phyloP scores from a whole-genome alignment of 2,329 filamentous ascomycete species.

The Tolypocladium tundrense region DNA sequence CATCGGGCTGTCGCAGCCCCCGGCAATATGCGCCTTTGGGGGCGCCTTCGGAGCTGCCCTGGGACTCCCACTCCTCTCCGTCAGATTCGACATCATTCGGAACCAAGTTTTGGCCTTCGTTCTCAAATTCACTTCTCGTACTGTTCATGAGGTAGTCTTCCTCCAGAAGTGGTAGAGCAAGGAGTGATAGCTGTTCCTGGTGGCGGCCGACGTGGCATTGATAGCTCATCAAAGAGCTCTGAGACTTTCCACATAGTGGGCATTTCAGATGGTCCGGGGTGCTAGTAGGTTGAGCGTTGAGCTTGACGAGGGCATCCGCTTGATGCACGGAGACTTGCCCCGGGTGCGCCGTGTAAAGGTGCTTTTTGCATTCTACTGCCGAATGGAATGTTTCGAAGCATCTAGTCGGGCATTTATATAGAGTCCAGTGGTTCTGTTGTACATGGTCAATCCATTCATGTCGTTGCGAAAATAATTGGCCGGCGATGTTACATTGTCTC shows the following conservation, averaged over 20 bases:
- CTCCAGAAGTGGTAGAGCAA: slow-evolving; percentile 6
- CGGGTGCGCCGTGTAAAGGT: slow-evolving; percentile 1
- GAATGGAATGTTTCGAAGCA: background rate
- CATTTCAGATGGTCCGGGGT: background rate
- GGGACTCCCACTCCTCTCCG: too few relatives aligned
- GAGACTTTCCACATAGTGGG: slow-evolving; percentile 7
- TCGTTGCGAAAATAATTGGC: slow-evolving; percentile 8
- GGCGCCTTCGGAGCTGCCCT: too few relatives aligned
- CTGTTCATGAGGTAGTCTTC: background rate
- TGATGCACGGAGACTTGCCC: background rate
- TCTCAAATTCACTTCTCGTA: too few relatives aligned
- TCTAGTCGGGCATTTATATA: background rate
- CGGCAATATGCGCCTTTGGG: too few relatives aligned
- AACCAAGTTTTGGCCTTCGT: too few relatives aligned
- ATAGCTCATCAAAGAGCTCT: slow-evolving; percentile 9
- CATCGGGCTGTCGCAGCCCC: too few relatives aligned
- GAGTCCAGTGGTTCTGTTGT: slow-evolving; percentile 12
- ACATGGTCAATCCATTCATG: slow-evolving; percentile 15
- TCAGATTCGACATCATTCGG: background rate
- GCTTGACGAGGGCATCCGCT: background rate
- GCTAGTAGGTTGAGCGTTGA: background rate
- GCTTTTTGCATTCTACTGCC: background rate
- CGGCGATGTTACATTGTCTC: slow-evolving; percentile 12
- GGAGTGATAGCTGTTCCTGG: slow-evolving; percentile 13
- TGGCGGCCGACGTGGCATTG: slow-evolving; percentile 15